Base-by-base conservation (phyloP, 345 rosid species). In the Populus euphratica region DNA sequence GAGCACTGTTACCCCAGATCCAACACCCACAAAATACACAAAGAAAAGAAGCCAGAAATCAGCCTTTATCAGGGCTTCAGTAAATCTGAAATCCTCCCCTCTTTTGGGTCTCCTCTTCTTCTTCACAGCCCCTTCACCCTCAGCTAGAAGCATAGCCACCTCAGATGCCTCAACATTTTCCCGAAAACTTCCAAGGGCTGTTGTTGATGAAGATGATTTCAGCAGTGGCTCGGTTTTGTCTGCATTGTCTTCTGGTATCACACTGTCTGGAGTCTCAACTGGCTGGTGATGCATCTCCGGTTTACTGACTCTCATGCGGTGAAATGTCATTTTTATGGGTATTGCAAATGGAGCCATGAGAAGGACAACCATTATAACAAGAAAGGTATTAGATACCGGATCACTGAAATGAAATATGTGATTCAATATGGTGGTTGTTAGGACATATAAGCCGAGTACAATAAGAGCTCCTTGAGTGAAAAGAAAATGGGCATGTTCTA, bases 11-110 rank as follows among this genome's bases (percentile, higher is more conserved):
- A 89, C 89, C 41, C 91, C 91, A 4, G 95, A 87, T 54, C 93
- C 93, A 74, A 89, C 93, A 76, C 93, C 93, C 11, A 81, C 82
- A 76, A 91, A 91, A 83, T 84, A 91, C 76, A 86, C 90, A 65
- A 83, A 81, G 84, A 87, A 91, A 76, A 91, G 91, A 63, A 89
- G 91, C 95, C 95, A 91, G 83, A 89, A 91, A 87, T 91, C 95
- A 38, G 95, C 93, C 83, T 91, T 89, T 74, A 91, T 54, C 71
- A 88, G 68, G 72, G 93, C 95, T 78, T 88, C 95, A 23, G 69
- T 77, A 75, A 91, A 88, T 56, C 71, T 84, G 77, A 91, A 91
- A 81, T 89, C 91, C 82, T 91, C 92, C 70, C 94, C 94, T 79
- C 94, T 83, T 80, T 84, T 91, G 49, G 94, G 92, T 82, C 84